Base-by-base conservation (phyloP, 768 basidiomycete species). In the Psilocybe cyanescens region DNA sequence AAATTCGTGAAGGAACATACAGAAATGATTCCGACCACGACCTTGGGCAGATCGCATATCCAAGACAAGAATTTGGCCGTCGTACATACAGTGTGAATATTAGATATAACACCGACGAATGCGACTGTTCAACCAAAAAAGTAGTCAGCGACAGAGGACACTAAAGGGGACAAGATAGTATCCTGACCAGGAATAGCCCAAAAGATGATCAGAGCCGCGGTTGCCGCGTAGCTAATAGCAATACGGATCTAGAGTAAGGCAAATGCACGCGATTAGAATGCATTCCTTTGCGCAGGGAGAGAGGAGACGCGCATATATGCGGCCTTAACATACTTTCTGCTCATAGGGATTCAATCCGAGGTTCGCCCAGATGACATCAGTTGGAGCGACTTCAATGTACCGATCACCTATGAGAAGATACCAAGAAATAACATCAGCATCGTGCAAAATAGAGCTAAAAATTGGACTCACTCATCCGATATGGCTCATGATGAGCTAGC, bases 361-460 rank as follows among this genome's bases (percentile, higher is more conserved):
- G 72, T 97, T 98, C 3, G 82, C 76, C 96, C 97, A 99, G 63
- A 99, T 90, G 49, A 99, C 90, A 74, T 97, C 95, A 30, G 83
- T 81, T 0, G 96, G 95, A 0, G 90, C 83, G 55, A 97, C 88
- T 72, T 97, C 96, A 44, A 89, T 82, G 69, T 88, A 91, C 54
- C 87, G 86, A 29, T 79, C 78, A 8, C 82, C 80, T 81, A 61
- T 9, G 9, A 46, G 7, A 4, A 5, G 17, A 29, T 11, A 39
- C 24, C 7, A 57, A 57, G 55, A 53, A 19, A 61, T 28, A 29
- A 31, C 39, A n/a, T 11, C 39, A 4, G 9, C 24, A 12, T 19
- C 47, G 24, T 30, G 39, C 8, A 33, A 51, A 17, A 46, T 30
- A 50, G 47, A 45, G 50, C 1, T 31, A 31, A 45, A 45, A 31